Percentiles rank a stretch among this genome's conserved stretches.
phyloP scores from a whole-genome alignment of 345 rosid genomes.

The Hibiscus mutabilis region DNA sequence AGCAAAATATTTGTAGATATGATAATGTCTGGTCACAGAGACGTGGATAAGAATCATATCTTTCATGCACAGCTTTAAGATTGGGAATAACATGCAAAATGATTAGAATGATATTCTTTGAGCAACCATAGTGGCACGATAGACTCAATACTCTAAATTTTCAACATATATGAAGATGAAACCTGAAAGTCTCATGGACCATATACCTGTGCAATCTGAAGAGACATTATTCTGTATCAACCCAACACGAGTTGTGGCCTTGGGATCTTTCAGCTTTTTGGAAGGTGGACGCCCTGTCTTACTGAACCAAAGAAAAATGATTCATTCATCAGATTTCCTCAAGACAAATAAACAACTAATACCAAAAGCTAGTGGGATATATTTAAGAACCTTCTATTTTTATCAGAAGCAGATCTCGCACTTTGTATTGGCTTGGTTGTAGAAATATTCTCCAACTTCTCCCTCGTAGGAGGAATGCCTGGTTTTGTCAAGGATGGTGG shows the following conservation, averaged over 20 bases:
- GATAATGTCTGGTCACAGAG: background rate
- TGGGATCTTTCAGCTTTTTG: slow-evolving; percentile 76
- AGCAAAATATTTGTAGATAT: too few species aligned
- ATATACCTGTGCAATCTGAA: slow-evolving; percentile 56
- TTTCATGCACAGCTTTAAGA: background rate
- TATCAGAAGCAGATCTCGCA: slow-evolving; percentile 52
- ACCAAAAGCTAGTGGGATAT: background rate
- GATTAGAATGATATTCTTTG: background rate
- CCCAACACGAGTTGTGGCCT: slow-evolving; percentile 47
- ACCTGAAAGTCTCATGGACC: background rate
- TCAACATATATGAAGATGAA: background rate
- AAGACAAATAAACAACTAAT: background rate
- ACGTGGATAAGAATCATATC: background rate
- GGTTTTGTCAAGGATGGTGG: slow-evolving; percentile 43
- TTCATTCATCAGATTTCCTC: background rate
- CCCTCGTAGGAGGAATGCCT: slow-evolving; percentile 43
- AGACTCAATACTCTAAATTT: background rate
- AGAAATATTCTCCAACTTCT: slow-evolving; percentile 51
- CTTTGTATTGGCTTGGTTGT: slow-evolving; percentile 54
- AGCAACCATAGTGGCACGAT: background rate
- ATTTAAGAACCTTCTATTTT: slow-evolving; percentile 57
- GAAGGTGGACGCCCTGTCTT: slow-evolving; percentile 83
- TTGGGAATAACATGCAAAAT: background rate
- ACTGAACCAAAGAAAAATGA: slow-evolving; percentile 37
- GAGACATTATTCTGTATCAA: slow-evolving; percentile 37